Conservation (phyloP, 225 moss, liverwort and hornwort species). For the Neckera pumila region DNA sequence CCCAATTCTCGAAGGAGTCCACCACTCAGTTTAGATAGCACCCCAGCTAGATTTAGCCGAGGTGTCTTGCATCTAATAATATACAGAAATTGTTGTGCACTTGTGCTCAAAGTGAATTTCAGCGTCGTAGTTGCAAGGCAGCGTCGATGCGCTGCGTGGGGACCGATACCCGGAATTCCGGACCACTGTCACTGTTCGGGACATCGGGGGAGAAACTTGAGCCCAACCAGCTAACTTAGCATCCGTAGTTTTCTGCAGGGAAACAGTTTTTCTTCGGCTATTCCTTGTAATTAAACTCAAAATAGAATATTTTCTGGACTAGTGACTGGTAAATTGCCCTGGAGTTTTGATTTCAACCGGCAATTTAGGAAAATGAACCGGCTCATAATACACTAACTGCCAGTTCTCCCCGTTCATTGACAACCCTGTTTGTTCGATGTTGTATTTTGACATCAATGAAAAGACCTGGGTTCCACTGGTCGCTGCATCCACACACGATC, state of each 20-base stretch:
- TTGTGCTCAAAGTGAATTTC: background rate
- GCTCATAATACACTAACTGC: background rate
- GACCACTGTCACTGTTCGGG: background rate
- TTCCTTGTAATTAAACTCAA: too few relatives aligned
- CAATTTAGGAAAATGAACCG: background rate
- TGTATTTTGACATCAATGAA: background rate
- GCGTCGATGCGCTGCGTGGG: conserved; percentile 1
- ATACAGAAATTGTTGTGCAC: background rate
- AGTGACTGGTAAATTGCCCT: background rate
- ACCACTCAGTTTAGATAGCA: background rate
- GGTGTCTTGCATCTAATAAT: background rate
- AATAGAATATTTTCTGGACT: background rate
- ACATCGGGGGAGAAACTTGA: too few relatives aligned
- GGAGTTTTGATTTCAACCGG: background rate
- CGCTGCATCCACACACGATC: background rate
- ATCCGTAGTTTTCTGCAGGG: too few relatives aligned
- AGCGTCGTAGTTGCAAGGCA: background rate
- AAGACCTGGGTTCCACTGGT: background rate
- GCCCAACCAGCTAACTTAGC: too few relatives aligned
- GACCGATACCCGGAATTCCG: background rate
- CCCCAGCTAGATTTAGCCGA: background rate
- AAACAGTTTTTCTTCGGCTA: too few relatives aligned
- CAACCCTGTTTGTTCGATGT: background rate
- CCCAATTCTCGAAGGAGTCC: background rate
- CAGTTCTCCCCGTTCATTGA: background rate